phyloP scores from a whole-genome alignment of 2,329 filamentous ascomycete species.

The Alternaria longipes region DNA sequence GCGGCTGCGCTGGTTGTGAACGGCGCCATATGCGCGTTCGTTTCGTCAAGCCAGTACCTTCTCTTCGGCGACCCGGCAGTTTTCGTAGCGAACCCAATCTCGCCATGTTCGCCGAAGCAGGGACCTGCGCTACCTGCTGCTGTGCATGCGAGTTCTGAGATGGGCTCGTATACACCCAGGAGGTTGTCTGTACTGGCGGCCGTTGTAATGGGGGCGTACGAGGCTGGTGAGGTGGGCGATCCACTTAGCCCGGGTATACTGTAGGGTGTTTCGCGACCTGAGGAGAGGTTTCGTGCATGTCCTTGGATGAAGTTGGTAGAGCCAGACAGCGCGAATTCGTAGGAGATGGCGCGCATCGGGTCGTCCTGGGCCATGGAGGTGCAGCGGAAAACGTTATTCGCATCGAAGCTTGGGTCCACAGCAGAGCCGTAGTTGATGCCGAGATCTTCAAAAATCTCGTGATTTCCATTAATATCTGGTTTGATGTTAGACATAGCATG shows the following conservation, averaged over 20 bases:
- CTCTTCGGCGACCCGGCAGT: constrained; percentile 17
- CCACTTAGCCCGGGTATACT: constrained; percentile 26
- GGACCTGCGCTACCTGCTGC: constrained; percentile 17
- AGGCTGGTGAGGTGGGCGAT: constrained; percentile 29
- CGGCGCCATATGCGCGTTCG: constrained; percentile 8
- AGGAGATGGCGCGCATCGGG: constrained; percentile 26
- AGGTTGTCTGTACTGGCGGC: constrained; percentile 17
- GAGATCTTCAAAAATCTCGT: constrained; percentile 48
- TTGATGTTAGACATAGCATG: background rate
- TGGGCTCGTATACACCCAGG: constrained; percentile 24
- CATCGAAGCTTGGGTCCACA: constrained; percentile 43
- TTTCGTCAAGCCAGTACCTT: constrained; percentile 19
- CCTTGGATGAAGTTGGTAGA: constrained; percentile 24
- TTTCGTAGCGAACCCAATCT: constrained; percentile 24
- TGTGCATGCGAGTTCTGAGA: constrained; percentile 32
- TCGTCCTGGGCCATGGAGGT: constrained; percentile 18
- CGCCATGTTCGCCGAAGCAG: constrained; percentile 37
- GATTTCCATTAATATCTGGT: constrained; percentile 22
- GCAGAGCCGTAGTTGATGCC: constrained; percentile 33
- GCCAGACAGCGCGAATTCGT: constrained; percentile 42
- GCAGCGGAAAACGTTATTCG: constrained; percentile 36
- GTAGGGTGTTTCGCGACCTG: constrained; percentile 26
- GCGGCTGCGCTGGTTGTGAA: constrained; percentile 5
- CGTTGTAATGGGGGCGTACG: constrained; percentile 18
- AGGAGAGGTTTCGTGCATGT: constrained; percentile 24